Evolutionary conservation across 2,329 filamentous ascomycete species (phyloP), one percentile per base, ranked within the genome.

Genomic region (Volutella citrinella): DNA sequence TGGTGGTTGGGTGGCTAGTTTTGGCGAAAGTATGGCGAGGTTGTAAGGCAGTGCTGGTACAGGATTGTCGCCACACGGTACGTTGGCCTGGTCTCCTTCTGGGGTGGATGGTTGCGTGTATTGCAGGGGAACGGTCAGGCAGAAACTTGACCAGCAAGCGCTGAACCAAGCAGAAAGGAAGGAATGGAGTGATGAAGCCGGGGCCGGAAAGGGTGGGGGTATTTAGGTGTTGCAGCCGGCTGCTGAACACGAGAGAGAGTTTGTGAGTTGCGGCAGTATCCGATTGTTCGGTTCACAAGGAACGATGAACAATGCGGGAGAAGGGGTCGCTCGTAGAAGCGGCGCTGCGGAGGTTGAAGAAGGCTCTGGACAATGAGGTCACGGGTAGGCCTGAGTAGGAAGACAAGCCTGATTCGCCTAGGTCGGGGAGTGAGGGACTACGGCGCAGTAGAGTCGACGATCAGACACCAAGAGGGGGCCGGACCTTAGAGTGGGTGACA

Each of bases 161-260:
- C 44, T 40, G 24, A 28, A 19, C 19, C 20, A 13, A 19, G 22
- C 21, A 36, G 43, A 42, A 52, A 43, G 37, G 47, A 51, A 35
- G 43, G 49, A 45, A 47, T 47, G 36, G 40, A 38, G 41, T 43
- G 45, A 33, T 28, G 29, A 36, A 32, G 35, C 32, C 27, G 27
- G 32, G 33, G 35, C 32, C 27, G 27, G 32, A 41, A 33, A 40
- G 40, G 10, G 21, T 20, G 31, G 33, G 19, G 38, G 19, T 40
- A 37, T 53, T 49, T 48, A 43, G 37, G 49, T 52, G 49, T 42
- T 45, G 50, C 50, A 53, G 48, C 50, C 50, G 46, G 50, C 49
- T 53, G 48, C 49, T 53, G 50, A 53, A 45, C 50, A 51, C 50
- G 38, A 51, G 36, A 29, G 34, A 49, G 48, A 45, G 42, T 43